Evolutionary conservation across 345 rosid genomes (phyloP).

Genomic region (Raphanus raphanistrum): DNA sequence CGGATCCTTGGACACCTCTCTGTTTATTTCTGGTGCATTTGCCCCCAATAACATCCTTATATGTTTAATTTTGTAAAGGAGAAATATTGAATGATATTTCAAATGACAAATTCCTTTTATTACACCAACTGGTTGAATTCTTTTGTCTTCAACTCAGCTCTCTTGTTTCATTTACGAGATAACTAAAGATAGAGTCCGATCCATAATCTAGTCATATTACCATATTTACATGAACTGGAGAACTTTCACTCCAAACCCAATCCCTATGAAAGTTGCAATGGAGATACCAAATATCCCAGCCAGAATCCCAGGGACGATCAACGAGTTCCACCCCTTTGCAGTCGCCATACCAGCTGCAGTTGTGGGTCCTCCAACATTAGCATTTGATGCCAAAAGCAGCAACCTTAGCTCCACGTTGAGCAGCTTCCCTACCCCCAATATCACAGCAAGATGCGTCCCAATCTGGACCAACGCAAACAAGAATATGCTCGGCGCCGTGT

Average conservation of each 20-base stretch:
- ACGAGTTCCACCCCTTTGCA: constrained; percentile 76
- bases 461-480: constrained; percentile 77
- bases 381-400: constrained; percentile 87
- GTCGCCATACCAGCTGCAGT: constrained; percentile 96
- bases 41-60: neutral
- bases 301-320: constrained; percentile 69
- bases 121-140: neutral
- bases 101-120: neutral
- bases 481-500: constrained; percentile 87
- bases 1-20: neutral
- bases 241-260: constrained; percentile 54
- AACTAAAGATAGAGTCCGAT: neutral
- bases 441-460: constrained; percentile 63
- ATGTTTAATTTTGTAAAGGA: neutral
- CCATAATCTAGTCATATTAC: constrained; percentile 3
- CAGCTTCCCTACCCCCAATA: constrained; percentile 79
- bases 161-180: neutral
- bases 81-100: neutral
- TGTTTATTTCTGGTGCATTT: neutral
- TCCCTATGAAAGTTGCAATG: constrained; percentile 75
- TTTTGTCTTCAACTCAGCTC: neutral
- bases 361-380: constrained; percentile 90
- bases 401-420: constrained; percentile 62
- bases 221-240: constrained; percentile 51
- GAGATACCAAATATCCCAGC: constrained; percentile 80